Base-by-base conservation (phyloP, 805 yeast species). In the Schwanniomyces sp. region DNA sequence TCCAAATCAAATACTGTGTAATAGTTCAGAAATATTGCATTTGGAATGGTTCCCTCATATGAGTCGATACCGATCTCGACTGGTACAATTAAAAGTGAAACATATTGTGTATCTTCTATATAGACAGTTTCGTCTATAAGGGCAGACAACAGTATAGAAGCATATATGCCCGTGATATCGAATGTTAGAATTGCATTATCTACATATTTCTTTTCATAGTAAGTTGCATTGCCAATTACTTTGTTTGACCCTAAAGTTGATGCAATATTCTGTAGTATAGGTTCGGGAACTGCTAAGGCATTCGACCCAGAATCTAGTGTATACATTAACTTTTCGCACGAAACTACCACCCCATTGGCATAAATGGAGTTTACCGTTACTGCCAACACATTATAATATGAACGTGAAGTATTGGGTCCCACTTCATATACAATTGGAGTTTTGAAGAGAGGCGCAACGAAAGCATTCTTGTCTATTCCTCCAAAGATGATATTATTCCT, bases 401-500 rank as follows among this genome's bases (percentile, higher is more conserved):
- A 21, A 30, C 49, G 44, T 4, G 50, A 24, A 2, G 48, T 17
- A 10, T 14, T 40, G 16, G 49, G 47, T 16, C 55, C 57, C 16
- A 56, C 47, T 25, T 48, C 52, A 11, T 41, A 32, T 26, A 34
- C 41, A 8, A 58, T 41, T 14, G 58, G 53, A 11, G 51, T 52
- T 34, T 45, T 54, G 26, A 47, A 49, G 28, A 66, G 52, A 2
- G 53, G 43, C 10, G 64, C 71, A 9, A 41, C 27, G 50, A 60
- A 67, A 50, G 64, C 64, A 36, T 57, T 56, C 17, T 57, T 45
- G 51, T 67, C 70, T 40, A 67, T 55, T 29, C 67, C 74, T 6
- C 74, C 74, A 53, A 69, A 69, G 26, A 67, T 45, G 21, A 69
- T 52, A 18, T 48, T 44, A 14, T 41, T 47, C 7, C 43, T 25